Base-by-base conservation (phyloP, 148 eudicot genomes). In the Rhododendron kiyosumense region DNA sequence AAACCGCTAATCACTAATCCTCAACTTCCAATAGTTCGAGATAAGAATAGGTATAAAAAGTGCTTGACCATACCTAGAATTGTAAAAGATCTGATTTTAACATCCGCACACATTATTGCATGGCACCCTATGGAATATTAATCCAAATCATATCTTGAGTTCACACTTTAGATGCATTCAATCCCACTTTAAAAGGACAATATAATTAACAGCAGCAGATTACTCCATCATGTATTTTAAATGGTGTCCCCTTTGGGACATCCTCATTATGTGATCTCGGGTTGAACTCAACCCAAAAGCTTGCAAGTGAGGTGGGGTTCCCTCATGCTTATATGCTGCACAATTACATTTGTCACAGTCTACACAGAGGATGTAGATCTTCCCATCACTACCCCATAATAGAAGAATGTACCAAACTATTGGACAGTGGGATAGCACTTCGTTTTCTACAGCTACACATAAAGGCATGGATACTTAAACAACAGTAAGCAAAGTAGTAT, bases 121-220 rank as follows among this genome's bases (percentile, higher is more conserved):
- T 51, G 54, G 54, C 54, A 51, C 54, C 54, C 54, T 11, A 54
- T 13, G 24, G 67, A 75, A 24, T 5, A 13, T 7, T 30, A 34
- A 76, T 22, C 81, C 63, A 57, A 73, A 71, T 14, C 75, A 46
- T 24, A 36, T 65, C 67, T 78, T 24, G 36, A 41, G 28, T 76
- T 78, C 51, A 75, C 54, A 78, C 54, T 76, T 24, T 36, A 76
- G 49, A 78, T 49, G 46, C 49, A 43, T 22, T 77, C 7, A 45
- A 57, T 26, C 46, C 61, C 74, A 85, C 63, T 69, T 51, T 74
- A 24, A 84, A 84, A 80, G 86, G 26, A 69, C 20, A 57, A 76
- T 36, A 11, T 20, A 2, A 5, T 28, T 14, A 10, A 7, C 43
- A 38, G 20, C 20, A 36, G n/a, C 8, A 36, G 7, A 76, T 41